Evolutionary conservation across 768 basidiomycete species (phyloP), one percentile per base, ranked within the genome.

Genomic region (Lactarius tabidus): DNA sequence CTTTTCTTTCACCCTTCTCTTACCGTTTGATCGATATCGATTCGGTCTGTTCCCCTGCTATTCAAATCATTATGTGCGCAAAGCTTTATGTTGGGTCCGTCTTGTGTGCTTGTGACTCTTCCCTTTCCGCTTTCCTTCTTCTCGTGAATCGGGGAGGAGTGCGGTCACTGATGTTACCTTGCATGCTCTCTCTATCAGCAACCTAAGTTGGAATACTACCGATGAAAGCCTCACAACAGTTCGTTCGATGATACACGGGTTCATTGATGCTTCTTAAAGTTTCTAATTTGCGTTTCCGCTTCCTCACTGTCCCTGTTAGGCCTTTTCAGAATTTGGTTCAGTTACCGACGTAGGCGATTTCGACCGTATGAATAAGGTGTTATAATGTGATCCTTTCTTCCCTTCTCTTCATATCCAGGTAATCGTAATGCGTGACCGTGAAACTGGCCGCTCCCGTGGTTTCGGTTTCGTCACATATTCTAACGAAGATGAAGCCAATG

Each of bases 371-470:
- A 33, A 23, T 54, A 41, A n/a, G 33, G 43, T 60, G 65, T 56
- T 43, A 56, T 39, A 55, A 45, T 28, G 59, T 48, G 67, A 71
- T 69, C 61, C 70, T 73, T 69, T 29, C 36, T 43, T 36, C 64
- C 41, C 41, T 57, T 15, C 38, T 12, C 18, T 48, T 45, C 35
- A 75, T 64, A 75, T 78, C 70, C 77, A 96, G 93, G 90, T 89
- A 70, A 93, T 95, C 79, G 93, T 95, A 76, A 95, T 95, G 94
- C 90, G 92, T 80, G 95, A 98, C 80, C 93, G 94, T 74, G 95
- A 96, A 74, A 97, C 95, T 70, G 93, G 93, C 67, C 92, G 95
- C 73, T 95, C 93, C 68, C 90, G 95, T 75, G 95, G 95, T 73
- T 98, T 98, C 77, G 95, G 94, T 67, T 98, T 98, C 79, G 95